Evolutionary conservation across 2,329 filamentous ascomycete species (phyloP), one percentile per base, ranked within the genome.

Genomic region (Penicillium hordei): DNA sequence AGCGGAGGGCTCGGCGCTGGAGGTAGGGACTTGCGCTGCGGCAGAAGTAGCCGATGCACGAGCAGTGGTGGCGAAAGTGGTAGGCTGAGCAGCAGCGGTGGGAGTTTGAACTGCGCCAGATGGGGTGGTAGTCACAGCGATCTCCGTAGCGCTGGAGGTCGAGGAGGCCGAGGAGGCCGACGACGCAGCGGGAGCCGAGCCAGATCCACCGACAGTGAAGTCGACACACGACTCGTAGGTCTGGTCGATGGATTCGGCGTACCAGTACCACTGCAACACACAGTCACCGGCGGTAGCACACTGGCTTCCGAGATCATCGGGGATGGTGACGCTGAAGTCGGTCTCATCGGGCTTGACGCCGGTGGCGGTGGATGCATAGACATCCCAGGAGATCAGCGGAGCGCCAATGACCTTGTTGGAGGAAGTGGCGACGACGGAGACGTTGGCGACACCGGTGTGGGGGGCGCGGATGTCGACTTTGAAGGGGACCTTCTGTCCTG

Each of bases 391-490:
- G 57, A 70, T 68, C 43, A 78, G 65, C 4, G 73, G 71, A 3
- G 56, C 34, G 21, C 75, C 72, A 48, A 78, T 65, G 60, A 78
- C 67, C n/a, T 68, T 57, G 64, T 78, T 79, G 59, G 69, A 73
- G 45, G 72, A 66, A 17, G 78, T 79, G 57, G 81, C 78, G 58
- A 82, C 79, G 52, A 82, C 71, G 42, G 75, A 79, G 54, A 82
- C 79, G 61, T 82, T 82, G 68, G 79, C 79, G 52, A 73, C 69
- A 59, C 80, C 80, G 50, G 68, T 73, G 69, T 82, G 80, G 4
- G 79, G 78, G 58, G 79, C 78, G 25, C 75, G 72, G 51, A 82
- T 79, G 33, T 71, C 73, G 38, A 81, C 73, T 36, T 71, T 70
- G 50, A 82, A 70, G 65, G 74, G 67, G 52, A 82, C 72, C 3